Evolutionary conservation across 805 yeast species (phyloP).

Genomic region (Wickerhamiella sorbophila): DNA sequence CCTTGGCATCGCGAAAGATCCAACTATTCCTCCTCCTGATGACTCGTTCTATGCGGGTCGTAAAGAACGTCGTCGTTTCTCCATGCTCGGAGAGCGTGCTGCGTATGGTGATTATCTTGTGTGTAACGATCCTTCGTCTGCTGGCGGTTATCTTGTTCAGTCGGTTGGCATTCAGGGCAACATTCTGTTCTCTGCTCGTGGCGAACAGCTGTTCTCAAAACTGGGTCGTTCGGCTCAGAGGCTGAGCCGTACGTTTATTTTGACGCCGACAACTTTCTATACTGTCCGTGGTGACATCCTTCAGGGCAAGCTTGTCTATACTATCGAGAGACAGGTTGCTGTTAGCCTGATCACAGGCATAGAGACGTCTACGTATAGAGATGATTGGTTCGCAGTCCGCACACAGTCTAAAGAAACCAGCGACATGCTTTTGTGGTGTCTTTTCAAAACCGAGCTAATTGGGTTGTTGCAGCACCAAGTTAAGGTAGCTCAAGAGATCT

Average conservation of each 20-base stretch:
- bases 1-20: conserved; percentile 76
- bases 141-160: conserved; percentile 59
- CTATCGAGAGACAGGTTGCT: conserved; percentile 49
- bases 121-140: conserved; percentile 62
- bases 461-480: conserved; percentile 34
- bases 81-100: conserved; percentile 74
- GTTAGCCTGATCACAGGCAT: conserved; percentile 45
- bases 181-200: conserved; percentile 66
- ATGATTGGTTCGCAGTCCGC: conserved; percentile 79
- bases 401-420: conserved; percentile 40
- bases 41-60: conserved; percentile 38
- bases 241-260: conserved; percentile 53
- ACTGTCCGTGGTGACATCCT: conserved; percentile 60
- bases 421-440: conserved; percentile 66
- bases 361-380: conserved; percentile 62
- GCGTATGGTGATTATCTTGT: conserved; percentile 90
- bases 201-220: conserved; percentile 69
- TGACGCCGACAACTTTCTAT: conserved; percentile 49
- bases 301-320: conserved; percentile 44
- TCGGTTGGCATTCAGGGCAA: conserved; percentile 55
- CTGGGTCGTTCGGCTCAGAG: conserved; percentile 87
- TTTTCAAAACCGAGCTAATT: conserved; percentile 78
- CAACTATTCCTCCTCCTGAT: conserved; percentile 30
- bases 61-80: conserved; percentile 82
- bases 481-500: conserved; percentile 53